These are phyloP conservation scores for Sinapis alba DNA, from an alignment of 441 rosid species.

Conservation along the genomic window DNA sequence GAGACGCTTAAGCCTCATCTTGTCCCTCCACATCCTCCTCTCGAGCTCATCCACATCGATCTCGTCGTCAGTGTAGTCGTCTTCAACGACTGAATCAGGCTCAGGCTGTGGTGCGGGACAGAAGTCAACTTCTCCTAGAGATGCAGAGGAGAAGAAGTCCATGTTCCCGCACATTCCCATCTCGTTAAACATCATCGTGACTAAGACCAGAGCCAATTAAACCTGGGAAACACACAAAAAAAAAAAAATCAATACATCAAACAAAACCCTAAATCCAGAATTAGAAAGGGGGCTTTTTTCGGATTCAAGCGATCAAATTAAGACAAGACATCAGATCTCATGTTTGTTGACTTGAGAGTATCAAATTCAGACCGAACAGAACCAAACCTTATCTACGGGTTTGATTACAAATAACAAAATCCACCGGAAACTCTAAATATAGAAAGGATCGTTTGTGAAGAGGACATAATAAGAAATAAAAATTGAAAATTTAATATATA, in stretches of 20 bases:
- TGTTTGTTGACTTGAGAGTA: background rate
- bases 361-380: background rate
- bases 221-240: too few species aligned
- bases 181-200: slow-evolving; percentile 65
- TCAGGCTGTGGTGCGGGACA: slow-evolving; percentile 45
- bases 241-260: background rate
- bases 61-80: background rate
- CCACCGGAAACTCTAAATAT: slow-evolving; percentile 1
- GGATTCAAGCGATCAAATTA: background rate
- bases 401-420: background rate
- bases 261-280: background rate
- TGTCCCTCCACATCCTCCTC: background rate
- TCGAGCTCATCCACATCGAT: background rate
- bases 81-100: slow-evolving; percentile 36
- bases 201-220: background rate
- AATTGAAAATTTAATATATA: background rate
- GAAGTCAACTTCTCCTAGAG: slow-evolving; percentile 54
- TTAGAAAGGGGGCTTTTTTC: slow-evolving; percentile 1
- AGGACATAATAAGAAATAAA: slow-evolving; percentile 20
- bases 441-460: slow-evolving; percentile 23
- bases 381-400: background rate
- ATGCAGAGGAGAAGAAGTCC: slow-evolving; percentile 54
- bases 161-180: slow-evolving; percentile 69
- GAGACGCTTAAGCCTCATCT: background rate
- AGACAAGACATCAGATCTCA: slow-evolving; percentile 22